These are phyloP conservation scores for Erucastrum elatum DNA, from an alignment of 345 rosid genomes.

Conservation along the genomic window DNA sequence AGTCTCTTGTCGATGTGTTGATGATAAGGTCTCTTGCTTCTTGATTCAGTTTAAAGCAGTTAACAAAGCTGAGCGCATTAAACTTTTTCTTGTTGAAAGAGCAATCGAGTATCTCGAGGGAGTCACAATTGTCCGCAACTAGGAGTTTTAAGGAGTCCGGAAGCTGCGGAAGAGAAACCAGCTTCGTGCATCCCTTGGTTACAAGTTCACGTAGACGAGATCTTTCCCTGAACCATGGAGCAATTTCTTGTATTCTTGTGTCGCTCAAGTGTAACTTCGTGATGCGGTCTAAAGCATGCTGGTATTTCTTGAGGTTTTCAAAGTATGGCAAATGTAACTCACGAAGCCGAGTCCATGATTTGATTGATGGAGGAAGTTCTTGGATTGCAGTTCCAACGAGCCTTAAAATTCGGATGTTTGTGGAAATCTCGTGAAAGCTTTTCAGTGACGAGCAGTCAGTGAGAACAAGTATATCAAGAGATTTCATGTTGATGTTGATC, in stretches of 20 bases:
- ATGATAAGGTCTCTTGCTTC: background rate
- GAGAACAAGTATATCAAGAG: background rate
- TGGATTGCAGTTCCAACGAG: no score
- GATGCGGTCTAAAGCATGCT: background rate
- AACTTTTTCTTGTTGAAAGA: background rate
- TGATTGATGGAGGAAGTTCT: no score
- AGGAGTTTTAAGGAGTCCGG: background rate
- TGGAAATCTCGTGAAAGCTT: no score
- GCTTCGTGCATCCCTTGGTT: background rate
- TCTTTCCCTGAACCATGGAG: background rate
- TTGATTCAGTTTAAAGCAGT: background rate
- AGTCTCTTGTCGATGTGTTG: background rate
- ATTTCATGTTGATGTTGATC: background rate
- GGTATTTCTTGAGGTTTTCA: no score
- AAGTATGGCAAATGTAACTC: no score
- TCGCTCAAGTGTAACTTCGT: no score
- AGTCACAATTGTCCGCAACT: background rate
- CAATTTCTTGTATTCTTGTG: background rate
- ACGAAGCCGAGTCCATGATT: no score
- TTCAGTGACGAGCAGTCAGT: background rate
- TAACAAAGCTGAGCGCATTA: background rate
- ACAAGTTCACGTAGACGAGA: background rate
- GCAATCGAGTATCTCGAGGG: no score
- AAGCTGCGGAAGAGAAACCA: slow-evolving; percentile 4
- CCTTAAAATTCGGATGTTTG: no score